Evolutionary conservation across 202 grass and related monocot genomes (phyloP), one percentile per base, ranked within the genome.

Genomic region (Hordeum pubiflorum): DNA sequence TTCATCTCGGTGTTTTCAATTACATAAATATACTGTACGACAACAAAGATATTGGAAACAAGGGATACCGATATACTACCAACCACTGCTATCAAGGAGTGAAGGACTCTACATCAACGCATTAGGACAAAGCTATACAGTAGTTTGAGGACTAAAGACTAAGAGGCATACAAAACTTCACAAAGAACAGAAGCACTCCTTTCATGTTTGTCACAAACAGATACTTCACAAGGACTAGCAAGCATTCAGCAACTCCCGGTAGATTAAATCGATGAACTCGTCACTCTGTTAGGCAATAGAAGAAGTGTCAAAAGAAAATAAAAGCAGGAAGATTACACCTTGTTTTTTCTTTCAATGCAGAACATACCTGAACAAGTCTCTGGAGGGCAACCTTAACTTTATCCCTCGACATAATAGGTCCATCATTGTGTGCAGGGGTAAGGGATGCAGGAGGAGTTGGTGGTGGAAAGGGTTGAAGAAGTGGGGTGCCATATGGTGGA

Each of bases 181-280:
- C 44, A 48, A 69, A 57, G 50, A 32, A 26, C 13, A 50, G 0
- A 66, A 23, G 6, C 48, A 82, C 33, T 41, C 36, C 36, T 69
- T 70, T 23, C 20, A 13, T 24, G 72, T 65, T 59, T 59, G 77
- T 58, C n/a, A 7, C 58, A 6, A 3, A 5, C 4, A 75, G 40
- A 67, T 63, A 61, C 62, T 79, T 70, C 77, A 80, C 23, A 63
- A 37, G 77, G 48, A 62, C 33, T 54, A 41, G 4, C 60, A 9
- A 58, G 3, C 27, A 81, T 87, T 93, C 83, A 87, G 77, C 59
- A 97, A 79, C 82, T 97, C 92, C 63, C 59, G 82, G 9, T 73
- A 91, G 57, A 97, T 33, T 60, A 97, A 71, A 81, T 94, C 90
- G 38, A 94, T 94, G 79, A 97, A 97, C 77, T 93, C 79, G 10